Evolutionary conservation across 179 eudicot genomes (phyloP).

Genomic region (Heliamphora pulchella): DNA sequence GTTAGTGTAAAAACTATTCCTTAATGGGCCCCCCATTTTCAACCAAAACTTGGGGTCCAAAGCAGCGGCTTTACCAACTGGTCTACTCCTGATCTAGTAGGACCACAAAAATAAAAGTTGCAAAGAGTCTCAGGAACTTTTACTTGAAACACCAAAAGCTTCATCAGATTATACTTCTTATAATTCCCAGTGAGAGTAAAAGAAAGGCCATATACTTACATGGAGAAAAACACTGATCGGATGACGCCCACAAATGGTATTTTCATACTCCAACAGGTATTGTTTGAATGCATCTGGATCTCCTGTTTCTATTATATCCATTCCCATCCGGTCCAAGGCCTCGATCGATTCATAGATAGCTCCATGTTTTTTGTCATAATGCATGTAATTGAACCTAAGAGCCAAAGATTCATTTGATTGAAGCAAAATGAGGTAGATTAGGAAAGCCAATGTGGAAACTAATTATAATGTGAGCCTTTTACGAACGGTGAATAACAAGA

Average conservation of each 20-base stretch:
- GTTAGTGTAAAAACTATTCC: no score
- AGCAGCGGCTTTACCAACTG: no score
- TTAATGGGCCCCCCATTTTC: no score
- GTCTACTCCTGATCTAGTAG: no score
- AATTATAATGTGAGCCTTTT: background rate
- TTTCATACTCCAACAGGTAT: constrained; percentile 69
- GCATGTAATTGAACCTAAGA: constrained; percentile 69
- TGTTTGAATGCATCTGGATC: constrained; percentile 85
- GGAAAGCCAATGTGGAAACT: background rate
- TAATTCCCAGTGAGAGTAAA: background rate
- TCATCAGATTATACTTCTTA: background rate
- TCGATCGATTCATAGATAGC: constrained; percentile 84
- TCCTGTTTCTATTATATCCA: constrained; percentile 88
- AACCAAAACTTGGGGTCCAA: no score
- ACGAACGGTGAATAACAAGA: background rate
- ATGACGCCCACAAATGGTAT: constrained; percentile 97
- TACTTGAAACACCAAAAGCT: background rate
- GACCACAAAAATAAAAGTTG: no score
- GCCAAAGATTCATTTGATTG: background rate
- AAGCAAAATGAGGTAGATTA: background rate
- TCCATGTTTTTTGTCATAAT: constrained; percentile 78
- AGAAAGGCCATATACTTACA: constrained; percentile 34
- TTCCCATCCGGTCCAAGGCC: constrained; percentile 84
- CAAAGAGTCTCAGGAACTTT: background rate
- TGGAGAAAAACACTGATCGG: constrained; percentile 93